Conservation (phyloP, 2,329 filamentous ascomycete species). For the Colletotrichum euphorbiae region DNA sequence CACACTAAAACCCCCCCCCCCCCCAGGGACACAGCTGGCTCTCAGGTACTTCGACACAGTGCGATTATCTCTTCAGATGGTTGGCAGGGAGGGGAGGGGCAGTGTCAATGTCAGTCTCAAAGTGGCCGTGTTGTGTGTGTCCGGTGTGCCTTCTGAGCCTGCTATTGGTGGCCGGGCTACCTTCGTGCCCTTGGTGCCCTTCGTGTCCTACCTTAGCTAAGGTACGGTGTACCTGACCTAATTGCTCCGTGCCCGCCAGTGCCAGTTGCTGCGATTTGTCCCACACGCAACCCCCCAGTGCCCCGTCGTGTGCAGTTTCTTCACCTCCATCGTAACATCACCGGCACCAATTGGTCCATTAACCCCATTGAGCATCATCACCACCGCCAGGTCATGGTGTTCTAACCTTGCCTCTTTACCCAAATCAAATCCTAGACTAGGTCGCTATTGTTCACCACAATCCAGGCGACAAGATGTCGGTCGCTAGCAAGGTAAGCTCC, state of each 20-base stretch:
- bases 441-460: constrained; percentile 43
- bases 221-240: constrained; percentile 35
- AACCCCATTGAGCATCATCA: constrained; percentile 39
- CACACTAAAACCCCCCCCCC: constrained; percentile 11
- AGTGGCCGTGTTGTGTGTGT: constrained; percentile 14
- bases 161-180: constrained; percentile 19
- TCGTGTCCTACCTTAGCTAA: constrained; percentile 33
- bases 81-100: background rate
- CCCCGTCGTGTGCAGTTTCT: constrained; percentile 42
- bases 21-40: background rate
- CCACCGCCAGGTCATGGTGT: constrained; percentile 42
- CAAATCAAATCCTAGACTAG: constrained; percentile 42
- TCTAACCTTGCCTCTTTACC: constrained; percentile 42
- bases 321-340: constrained; percentile 41
- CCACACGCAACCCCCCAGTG: constrained; percentile 28
- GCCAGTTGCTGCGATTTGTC: constrained; percentile 35
- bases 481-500: constrained; percentile 41
- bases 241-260: constrained; percentile 36
- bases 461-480: constrained; percentile 44
- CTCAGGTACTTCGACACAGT: constrained; percentile 5
- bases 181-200: constrained; percentile 1
- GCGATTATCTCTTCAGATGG: background rate
- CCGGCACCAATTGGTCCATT: constrained; percentile 38
- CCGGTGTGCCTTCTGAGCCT: background rate
- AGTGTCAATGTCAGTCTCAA: constrained; percentile 12